Conservation (phyloP, 2,329 filamentous ascomycete genomes). For the Colletotrichum abscissum region DNA sequence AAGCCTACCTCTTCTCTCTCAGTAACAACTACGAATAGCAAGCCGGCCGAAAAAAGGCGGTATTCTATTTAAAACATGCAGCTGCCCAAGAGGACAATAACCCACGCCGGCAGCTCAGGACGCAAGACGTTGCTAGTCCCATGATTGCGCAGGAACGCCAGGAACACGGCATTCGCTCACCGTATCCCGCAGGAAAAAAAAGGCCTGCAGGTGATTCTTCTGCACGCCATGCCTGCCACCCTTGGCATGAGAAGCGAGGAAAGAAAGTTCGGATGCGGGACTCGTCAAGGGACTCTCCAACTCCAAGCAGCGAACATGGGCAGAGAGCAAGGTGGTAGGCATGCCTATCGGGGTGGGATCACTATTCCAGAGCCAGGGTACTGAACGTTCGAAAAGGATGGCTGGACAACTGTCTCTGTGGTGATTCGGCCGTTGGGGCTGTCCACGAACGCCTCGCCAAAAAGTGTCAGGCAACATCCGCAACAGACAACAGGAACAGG, state of each 20-base stretch:
- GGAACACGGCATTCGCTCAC: slow-evolving; percentile 23
- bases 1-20: background rate
- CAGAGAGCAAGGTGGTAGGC: background rate
- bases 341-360: slow-evolving; percentile 9
- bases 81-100: background rate
- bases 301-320: background rate
- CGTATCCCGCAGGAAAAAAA: background rate
- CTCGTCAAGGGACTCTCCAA: slow-evolving; percentile 4
- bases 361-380: background rate
- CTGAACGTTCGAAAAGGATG: background rate
- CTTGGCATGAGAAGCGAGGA: slow-evolving; percentile 13
- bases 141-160: slow-evolving; percentile 26
- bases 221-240: slow-evolving; percentile 22
- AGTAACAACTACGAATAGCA: background rate
- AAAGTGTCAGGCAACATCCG: background rate
- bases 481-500: background rate
- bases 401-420: slow-evolving; percentile 24
- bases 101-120: background rate
- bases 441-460: background rate
- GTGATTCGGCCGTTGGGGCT: slow-evolving; percentile 3
- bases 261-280: slow-evolving; percentile 18
- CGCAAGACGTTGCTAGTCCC: background rate
- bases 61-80: slow-evolving; percentile 31
- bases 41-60: background rate
- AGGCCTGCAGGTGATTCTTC: slow-evolving; percentile 13